These are phyloP conservation scores for Leucogyrophana mollusca DNA, from an alignment of 768 basidiomycete species.

Conservation along the genomic window DNA sequence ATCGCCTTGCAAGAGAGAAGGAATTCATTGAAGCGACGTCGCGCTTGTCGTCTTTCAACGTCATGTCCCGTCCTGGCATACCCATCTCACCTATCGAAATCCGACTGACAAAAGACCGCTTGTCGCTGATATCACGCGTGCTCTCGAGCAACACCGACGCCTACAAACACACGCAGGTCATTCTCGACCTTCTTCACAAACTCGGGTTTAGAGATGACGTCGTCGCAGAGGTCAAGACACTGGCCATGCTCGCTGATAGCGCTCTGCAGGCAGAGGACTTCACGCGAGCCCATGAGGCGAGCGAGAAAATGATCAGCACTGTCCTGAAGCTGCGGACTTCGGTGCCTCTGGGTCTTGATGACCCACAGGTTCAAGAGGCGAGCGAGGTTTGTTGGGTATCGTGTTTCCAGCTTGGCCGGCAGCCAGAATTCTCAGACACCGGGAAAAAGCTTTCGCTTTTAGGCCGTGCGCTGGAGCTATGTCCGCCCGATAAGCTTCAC, in stretches of 20 bases:
- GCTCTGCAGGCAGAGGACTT: conserved; percentile 86
- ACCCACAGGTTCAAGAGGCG: conserved; percentile 52
- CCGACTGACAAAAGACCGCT: conserved; percentile 83
- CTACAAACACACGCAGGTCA: conserved; percentile 88
- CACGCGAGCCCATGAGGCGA: conserved; percentile 65
- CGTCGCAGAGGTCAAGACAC: conserved; percentile 75
- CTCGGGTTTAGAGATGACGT: conserved; percentile 74
- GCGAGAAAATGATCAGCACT: conserved; percentile 66
- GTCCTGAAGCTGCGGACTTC: conserved; percentile 50
- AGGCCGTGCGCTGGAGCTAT: conserved; percentile 81
- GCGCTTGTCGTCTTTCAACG: conserved; percentile 88
- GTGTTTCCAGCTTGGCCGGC: conserved; percentile 84
- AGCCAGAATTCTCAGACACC: conserved; percentile 71
- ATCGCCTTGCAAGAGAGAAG: conserved; percentile 63
- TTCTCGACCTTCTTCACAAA: conserved; percentile 87
- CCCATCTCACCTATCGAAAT: conserved; percentile 91
- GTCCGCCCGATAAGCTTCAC: conserved; percentile 75
- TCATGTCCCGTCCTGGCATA: conserved; percentile 70
- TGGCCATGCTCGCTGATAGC: conserved; percentile 90
- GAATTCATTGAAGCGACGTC: conserved; percentile 99
- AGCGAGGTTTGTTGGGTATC: conserved; percentile 88
- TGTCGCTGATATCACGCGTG: conserved; percentile 84
- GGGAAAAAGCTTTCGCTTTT: conserved; percentile 67
- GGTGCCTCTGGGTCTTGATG: conserved; percentile 26
- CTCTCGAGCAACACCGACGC: conserved; percentile 83